Percentiles rank a stretch among this genome's conserved stretches.
Evolutionary conservation across 345 rosid species (phyloP).

Genomic region (Hypericum perforatum): DNA sequence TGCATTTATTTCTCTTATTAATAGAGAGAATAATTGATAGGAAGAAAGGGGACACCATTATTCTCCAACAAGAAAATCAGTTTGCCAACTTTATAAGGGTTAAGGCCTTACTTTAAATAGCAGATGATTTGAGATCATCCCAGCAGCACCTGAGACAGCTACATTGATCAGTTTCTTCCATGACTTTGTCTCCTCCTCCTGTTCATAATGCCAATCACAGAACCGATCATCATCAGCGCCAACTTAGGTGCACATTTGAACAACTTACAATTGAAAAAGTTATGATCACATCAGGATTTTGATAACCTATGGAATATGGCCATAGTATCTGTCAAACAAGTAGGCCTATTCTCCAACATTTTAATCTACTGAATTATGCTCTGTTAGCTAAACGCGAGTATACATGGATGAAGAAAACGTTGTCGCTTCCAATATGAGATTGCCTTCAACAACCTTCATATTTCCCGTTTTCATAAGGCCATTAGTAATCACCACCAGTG

Average conservation of each 20-base stretch:
- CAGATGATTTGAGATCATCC: conserved; percentile 90
- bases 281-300: background rate
- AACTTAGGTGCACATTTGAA: background rate
- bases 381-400: too few relatives aligned
- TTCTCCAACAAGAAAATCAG: background rate
- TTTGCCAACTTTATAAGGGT: background rate
- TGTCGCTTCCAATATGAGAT: too few relatives aligned
- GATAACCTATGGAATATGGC: too few relatives aligned
- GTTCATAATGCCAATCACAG: background rate
- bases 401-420: too few relatives aligned
- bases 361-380: too few relatives aligned
- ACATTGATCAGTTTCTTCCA: conserved; percentile 80
- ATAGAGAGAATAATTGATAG: too few relatives aligned
- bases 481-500: too few relatives aligned
- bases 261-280: background rate
- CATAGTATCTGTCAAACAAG: too few relatives aligned
- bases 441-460: too few relatives aligned
- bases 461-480: too few relatives aligned
- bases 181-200: conserved; percentile 90
- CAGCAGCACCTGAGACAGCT: conserved; percentile 94
- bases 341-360: too few relatives aligned
- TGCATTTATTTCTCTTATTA: too few relatives aligned
- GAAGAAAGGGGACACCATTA: background rate
- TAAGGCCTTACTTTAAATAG: conserved; percentile 73
- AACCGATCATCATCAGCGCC: background rate